These are phyloP conservation scores for Coniochaeta ligniaria DNA, from an alignment of 2,329 filamentous ascomycete genomes.

Conservation along the genomic window DNA sequence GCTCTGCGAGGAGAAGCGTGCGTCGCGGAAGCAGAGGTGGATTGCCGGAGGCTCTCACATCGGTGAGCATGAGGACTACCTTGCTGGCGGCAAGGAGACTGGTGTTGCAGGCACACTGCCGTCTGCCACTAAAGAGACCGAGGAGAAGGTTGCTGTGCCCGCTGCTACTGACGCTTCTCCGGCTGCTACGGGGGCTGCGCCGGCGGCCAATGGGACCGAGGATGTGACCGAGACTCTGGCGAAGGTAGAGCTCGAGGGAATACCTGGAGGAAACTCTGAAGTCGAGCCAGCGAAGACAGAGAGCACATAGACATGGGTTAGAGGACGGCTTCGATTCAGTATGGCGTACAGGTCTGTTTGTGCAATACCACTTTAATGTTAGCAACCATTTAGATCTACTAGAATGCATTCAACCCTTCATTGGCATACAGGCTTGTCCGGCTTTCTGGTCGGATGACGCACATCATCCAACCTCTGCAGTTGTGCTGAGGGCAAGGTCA, in stretches of 20 bases:
- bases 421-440: background rate
- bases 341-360: background rate
- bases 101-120: slow-evolving; percentile 6
- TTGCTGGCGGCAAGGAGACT: slow-evolving; percentile 54
- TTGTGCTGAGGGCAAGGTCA: slow-evolving; percentile 19
- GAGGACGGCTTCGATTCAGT: background rate
- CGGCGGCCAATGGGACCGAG: background rate
- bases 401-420: background rate
- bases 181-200: background rate
- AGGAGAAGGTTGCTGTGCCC: background rate
- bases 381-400: background rate
- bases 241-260: background rate
- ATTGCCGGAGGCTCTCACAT: slow-evolving; percentile 69
- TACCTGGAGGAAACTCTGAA: background rate
- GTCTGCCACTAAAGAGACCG: background rate
- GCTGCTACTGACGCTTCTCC: background rate
- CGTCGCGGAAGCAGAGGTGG: slow-evolving; percentile 64
- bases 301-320: background rate
- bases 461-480: background rate
- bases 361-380: background rate
- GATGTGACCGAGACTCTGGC: background rate
- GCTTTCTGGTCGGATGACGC: background rate
- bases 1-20: slow-evolving; percentile 59
- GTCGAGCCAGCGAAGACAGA: background rate
- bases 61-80: slow-evolving; percentile 80